A percentile compares a stretch with the other conserved stretches of the same genome.
Conservation (phyloP, 2,329 filamentous ascomycete species). For the Venturia asperata region DNA sequence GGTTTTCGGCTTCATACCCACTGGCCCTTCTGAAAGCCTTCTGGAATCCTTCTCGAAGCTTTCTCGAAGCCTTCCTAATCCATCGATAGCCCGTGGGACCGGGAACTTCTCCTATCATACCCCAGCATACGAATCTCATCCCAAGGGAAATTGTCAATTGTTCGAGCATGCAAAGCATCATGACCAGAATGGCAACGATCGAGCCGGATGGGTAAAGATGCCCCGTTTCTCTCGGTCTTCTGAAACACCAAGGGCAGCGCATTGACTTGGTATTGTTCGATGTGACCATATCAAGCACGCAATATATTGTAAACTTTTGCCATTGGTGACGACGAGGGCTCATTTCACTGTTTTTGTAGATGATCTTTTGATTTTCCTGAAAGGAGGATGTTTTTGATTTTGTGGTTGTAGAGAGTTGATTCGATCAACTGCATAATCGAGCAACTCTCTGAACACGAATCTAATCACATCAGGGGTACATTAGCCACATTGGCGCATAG, state of each 20-base stretch:
- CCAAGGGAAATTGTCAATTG: background rate
- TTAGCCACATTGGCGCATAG: background rate
- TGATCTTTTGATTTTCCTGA: background rate
- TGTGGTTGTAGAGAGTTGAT: background rate
- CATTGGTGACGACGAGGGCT: background rate
- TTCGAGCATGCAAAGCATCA: background rate
- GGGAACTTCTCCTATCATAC: background rate
- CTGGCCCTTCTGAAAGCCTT: background rate
- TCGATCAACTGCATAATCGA: background rate
- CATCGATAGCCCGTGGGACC: background rate
- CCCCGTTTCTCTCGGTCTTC: background rate
- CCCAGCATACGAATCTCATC: background rate
- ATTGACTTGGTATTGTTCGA: background rate
- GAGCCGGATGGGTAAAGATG: background rate
- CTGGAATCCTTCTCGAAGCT: background rate
- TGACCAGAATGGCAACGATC: background rate
- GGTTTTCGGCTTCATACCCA: background rate
- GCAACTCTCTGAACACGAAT: background rate
- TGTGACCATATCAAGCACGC: background rate
- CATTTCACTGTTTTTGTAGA: background rate
- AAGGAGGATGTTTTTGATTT: background rate
- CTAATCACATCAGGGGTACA: background rate
- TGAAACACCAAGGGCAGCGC: background rate
- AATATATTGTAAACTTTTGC: background rate
- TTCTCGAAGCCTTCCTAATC: background rate